These are phyloP conservation scores for Globisporangium lucens DNA, from an alignment of 352 stramenopile species.

Conservation along the genomic window DNA sequence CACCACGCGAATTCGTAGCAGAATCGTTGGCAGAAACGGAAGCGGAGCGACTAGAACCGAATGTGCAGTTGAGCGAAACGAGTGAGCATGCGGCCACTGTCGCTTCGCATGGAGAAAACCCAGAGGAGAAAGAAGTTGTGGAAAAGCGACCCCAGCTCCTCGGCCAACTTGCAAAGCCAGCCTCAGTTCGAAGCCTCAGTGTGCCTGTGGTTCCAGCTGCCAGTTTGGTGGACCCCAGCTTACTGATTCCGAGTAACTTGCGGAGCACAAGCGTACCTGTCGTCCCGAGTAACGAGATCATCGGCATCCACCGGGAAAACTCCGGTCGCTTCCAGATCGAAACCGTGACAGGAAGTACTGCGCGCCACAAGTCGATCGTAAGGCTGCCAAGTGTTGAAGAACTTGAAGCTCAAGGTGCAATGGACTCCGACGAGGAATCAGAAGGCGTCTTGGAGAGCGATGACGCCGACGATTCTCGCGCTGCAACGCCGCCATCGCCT, in stretches of 20 bases:
- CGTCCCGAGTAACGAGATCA: slow-evolving; percentile 11
- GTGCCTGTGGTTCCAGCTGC: slow-evolving; percentile 15
- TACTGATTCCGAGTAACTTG: slow-evolving; percentile 3
- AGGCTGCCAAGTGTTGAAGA: slow-evolving; percentile 19
- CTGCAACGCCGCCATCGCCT: background rate
- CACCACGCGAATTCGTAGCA: background rate
- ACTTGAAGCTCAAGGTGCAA: slow-evolving; percentile 6
- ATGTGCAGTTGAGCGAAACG: background rate
- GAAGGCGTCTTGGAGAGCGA: slow-evolving; percentile 19
- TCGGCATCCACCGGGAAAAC: background rate
- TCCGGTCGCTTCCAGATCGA: slow-evolving; percentile 14
- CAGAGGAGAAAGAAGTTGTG: background rate
- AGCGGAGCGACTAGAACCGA: background rate
- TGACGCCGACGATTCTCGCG: background rate
- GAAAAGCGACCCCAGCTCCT: background rate
- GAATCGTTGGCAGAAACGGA: background rate
- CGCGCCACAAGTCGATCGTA: slow-evolving; percentile 11
- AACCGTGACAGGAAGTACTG: background rate
- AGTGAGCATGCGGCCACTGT: background rate
- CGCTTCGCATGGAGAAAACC: background rate
- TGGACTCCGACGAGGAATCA: slow-evolving; percentile 12
- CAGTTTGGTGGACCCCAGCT: background rate
- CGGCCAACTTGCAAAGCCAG: background rate
- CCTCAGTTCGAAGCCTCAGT: slow-evolving; percentile 25
- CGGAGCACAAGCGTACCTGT: slow-evolving; percentile 27